phyloP scores from a whole-genome alignment of 805 yeast genomes.

The Middelhovenomyces tepae region DNA sequence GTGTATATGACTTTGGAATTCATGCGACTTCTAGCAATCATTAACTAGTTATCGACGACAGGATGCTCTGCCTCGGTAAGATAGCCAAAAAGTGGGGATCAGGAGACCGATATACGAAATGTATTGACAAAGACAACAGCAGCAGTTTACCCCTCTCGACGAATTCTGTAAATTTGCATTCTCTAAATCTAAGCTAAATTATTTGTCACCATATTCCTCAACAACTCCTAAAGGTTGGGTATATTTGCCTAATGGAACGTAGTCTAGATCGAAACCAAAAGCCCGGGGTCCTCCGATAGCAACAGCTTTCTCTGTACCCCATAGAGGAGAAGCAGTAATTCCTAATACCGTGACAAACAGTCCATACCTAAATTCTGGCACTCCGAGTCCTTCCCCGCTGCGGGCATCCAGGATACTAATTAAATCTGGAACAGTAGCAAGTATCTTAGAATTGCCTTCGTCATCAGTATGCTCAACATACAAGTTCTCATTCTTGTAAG shows the following conservation, averaged over 20 bases:
- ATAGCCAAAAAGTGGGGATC: no score
- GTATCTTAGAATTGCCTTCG: slow-evolving; percentile 21
- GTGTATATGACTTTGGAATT: no score
- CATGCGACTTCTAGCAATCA: no score
- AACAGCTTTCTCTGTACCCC: slow-evolving; percentile 32
- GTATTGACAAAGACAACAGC: no score
- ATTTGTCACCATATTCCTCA: no score
- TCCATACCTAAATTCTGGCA: slow-evolving; percentile 41
- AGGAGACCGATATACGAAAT: no score
- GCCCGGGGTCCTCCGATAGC: slow-evolving; percentile 36
- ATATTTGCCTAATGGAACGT: slow-evolving; percentile 32
- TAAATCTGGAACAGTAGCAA: slow-evolving; percentile 40
- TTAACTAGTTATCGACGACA: no score
- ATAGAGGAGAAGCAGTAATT: slow-evolving; percentile 31
- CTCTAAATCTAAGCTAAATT: no score
- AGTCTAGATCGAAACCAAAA: slow-evolving; percentile 33
- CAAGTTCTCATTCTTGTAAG: slow-evolving; percentile 43
- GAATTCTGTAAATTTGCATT: no score
- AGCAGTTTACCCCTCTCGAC: no score
- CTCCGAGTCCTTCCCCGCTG: slow-evolving; percentile 40
- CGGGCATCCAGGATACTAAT: slow-evolving; percentile 36
- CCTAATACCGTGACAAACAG: slow-evolving; percentile 36
- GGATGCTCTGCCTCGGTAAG: no score
- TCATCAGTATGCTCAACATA: slow-evolving; percentile 23
- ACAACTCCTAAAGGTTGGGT: slow-evolving; percentile 33